Conservation (phyloP, 1,284 basidiomycete genomes). For the Cutaneotrichosporon cavernicola region DNA sequence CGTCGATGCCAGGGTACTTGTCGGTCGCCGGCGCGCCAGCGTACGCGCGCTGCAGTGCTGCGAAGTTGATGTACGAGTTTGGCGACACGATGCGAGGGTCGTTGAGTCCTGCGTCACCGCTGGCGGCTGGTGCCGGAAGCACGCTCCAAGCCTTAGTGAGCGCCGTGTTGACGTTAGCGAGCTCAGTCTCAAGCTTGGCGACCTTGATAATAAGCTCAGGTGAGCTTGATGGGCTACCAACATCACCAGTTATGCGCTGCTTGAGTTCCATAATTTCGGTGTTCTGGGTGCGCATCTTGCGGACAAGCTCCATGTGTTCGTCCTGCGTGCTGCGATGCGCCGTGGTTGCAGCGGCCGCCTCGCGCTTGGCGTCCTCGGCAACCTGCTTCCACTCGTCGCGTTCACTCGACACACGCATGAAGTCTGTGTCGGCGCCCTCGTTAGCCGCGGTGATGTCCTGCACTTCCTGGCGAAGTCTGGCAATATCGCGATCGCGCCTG, state of each 20-base stretch:
- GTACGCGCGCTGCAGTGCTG: conserved; percentile 49
- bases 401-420: conserved; percentile 61
- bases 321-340: conserved; percentile 11
- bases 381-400: conserved; percentile 59
- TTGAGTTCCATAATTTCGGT: conserved; percentile 32
- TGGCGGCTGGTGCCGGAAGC: conserved; percentile 73
- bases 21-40: conserved; percentile 40
- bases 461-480: conserved; percentile 32
- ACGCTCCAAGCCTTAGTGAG: conserved; percentile 73
- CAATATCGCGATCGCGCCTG: conserved; percentile 15
- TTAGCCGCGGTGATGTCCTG: conserved; percentile 51
- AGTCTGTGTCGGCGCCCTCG: conserved; percentile 60
- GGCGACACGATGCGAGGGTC: conserved; percentile 58
- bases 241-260: not conserved
- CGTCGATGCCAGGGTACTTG: conserved; percentile 58
- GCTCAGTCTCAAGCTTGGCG: conserved; percentile 53
- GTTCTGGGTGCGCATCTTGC: conserved; percentile 29
- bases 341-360: not conserved
- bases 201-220: conserved; percentile 30
- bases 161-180: conserved; percentile 61
- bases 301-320: conserved; percentile 22
- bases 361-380: conserved; percentile 55
- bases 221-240: not conserved
- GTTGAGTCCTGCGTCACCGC: conserved; percentile 63
- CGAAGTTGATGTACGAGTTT: conserved; percentile 46